Evolutionary conservation across 164 flowering plant genomes (phyloP).

Genomic region (Nymphaea colorata): DNA sequence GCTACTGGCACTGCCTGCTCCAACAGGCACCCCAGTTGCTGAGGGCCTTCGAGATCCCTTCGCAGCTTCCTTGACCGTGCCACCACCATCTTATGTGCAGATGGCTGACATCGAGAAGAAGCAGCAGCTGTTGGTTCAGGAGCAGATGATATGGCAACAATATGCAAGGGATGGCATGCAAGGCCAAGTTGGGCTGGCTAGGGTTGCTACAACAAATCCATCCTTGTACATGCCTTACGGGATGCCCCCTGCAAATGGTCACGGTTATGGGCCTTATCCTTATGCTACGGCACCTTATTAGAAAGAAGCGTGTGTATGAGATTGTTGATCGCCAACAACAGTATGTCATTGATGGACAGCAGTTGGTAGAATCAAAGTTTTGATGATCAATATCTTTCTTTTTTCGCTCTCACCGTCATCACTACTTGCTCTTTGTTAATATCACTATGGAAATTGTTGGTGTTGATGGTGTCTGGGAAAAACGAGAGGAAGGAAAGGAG

Average conservation of each 20-base stretch:
- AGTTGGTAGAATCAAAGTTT: neutral
- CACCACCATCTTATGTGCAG: slow-evolving; percentile 74
- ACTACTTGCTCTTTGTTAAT: neutral
- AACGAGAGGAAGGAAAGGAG: no score
- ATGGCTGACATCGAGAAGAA: slow-evolving; percentile 76
- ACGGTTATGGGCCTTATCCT: neutral
- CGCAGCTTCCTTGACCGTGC: slow-evolving; percentile 50
- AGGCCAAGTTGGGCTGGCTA: slow-evolving; percentile 49
- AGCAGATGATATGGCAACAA: slow-evolving; percentile 62
- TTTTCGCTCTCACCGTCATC: neutral
- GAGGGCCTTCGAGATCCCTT: slow-evolving; percentile 39
- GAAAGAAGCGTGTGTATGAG: neutral
- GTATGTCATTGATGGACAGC: no score
- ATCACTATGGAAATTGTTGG: neutral
- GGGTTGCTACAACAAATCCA: slow-evolving; percentile 8
- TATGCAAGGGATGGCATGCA: slow-evolving; percentile 63
- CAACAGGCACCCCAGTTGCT: neutral
- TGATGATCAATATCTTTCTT: neutral
- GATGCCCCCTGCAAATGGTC: neutral
- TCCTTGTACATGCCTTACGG: neutral
- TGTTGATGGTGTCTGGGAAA: no score
- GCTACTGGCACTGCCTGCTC: neutral
- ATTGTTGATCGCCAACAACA: no score
- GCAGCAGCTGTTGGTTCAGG: slow-evolving; percentile 51
- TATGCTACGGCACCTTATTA: neutral